Conservation (phyloP, 2,329 filamentous ascomycete genomes). For the Rugonectria rugulosa region DNA sequence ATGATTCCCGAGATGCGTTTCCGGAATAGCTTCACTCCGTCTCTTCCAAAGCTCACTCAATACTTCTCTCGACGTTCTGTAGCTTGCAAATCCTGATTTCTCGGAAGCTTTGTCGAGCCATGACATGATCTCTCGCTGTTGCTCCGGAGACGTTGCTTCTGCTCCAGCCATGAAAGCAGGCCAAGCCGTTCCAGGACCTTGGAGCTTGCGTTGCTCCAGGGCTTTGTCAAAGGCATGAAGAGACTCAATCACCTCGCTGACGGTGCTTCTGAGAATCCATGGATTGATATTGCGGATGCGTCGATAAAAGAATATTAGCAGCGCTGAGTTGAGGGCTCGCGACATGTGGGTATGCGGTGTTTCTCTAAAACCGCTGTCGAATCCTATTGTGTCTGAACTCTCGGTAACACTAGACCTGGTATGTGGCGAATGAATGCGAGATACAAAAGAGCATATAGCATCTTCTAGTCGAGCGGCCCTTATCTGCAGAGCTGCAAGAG, state of each 20-base stretch:
- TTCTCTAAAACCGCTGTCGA: constrained; percentile 13
- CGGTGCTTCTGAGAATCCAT: constrained; percentile 28
- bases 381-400: not conserved
- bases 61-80: constrained; percentile 26
- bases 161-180: constrained; percentile 31
- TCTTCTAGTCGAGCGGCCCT: constrained; percentile 30
- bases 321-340: constrained; percentile 25
- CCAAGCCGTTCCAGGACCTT: constrained; percentile 32
- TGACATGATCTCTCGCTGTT: constrained; percentile 25
- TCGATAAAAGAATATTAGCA: constrained; percentile 33
- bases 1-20: constrained; percentile 5
- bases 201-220: constrained; percentile 25
- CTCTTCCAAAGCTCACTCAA: constrained; percentile 30
- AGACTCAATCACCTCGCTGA: constrained; percentile 27
- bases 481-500: constrained; percentile 21
- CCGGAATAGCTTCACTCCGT: no score
- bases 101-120: constrained; percentile 32
- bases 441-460: constrained; percentile 31
- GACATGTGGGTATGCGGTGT: constrained; percentile 35
- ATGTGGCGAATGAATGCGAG: constrained; percentile 10
- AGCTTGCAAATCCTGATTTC: constrained; percentile 32
- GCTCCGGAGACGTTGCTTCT: constrained; percentile 24
- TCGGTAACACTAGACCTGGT: not conserved
- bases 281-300: constrained; percentile 34
- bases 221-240: constrained; percentile 30